Evolutionary conservation across 345 rosid genomes (phyloP), one percentile per base, ranked within the genome.

Genomic region (Reutealis trisperma): DNA sequence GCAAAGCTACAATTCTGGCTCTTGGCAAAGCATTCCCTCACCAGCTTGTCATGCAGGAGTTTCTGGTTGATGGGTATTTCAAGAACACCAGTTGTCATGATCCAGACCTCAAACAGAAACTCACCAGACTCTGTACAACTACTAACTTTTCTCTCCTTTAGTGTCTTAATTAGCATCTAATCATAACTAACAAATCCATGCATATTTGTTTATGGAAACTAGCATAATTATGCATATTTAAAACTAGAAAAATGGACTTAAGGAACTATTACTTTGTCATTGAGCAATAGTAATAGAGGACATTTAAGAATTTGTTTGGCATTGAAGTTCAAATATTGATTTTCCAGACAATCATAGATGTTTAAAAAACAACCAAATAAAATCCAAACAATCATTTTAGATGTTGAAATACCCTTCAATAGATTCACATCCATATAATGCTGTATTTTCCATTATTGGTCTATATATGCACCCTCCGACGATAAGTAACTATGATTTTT

Each of bases 41-140:
- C 82, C 99, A 96, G 88, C 97, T 96, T 44, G 95, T 94, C 57
- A 91, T 94, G 95, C 99, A 96, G 77, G 98, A 92, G 68, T 91
- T 85, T 69, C 89, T 96, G 60, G 98, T 96, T 67, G 97, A 96
- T 80, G 98, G 97, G 19, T 94, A 91, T 79, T 93, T 96, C 86
- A 89, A 75, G 85, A 87, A 85, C 88, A 96, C 97, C 87, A 96
- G 90, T 45, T 94, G 99, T 47, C 88, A 96, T 44, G 98, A 96
- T 65, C 97, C 92, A 6, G 97, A 90, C 34, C 98, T 94, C 84
- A 96, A 89, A 81, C 83, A 84, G 86, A 94, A 94, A 89, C 94
- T 94, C 51, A 80, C 90, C 70, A 90, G 94, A 77, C 97, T 94
- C 83, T 92, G 98, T 96, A 90, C 83, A 66, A 30, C 25, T 45